Evolutionary conservation across 345 rosid species (phyloP).

Genomic region (Excoecaria cochinchinensis): DNA sequence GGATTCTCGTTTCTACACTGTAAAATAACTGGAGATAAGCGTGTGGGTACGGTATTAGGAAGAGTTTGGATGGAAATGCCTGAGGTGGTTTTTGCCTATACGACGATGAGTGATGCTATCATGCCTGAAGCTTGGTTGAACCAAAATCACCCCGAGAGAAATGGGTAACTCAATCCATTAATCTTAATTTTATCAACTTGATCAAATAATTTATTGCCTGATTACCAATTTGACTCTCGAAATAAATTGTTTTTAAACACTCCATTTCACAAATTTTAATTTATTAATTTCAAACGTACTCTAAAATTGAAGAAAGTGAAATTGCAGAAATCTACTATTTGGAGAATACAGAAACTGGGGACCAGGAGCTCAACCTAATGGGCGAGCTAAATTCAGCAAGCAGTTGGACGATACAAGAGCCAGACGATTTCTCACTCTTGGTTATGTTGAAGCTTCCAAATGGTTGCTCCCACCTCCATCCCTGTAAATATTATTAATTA

Average conservation of each 20-base stretch:
- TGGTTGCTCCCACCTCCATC: slow-evolving; percentile 21
- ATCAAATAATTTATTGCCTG: neutral
- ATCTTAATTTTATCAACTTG: neutral
- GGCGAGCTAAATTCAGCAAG: slow-evolving; percentile 39
- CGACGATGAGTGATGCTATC: slow-evolving; percentile 39
- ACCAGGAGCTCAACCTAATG: slow-evolving; percentile 28
- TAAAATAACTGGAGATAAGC: neutral
- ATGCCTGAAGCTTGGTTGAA: slow-evolving; percentile 50
- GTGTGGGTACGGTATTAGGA: slow-evolving; percentile 42
- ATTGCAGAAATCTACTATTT: slow-evolving; percentile 40
- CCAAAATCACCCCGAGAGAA: slow-evolving; percentile 31
- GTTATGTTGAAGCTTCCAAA: slow-evolving; percentile 44
- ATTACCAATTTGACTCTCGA: neutral
- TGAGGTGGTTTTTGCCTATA: slow-evolving; percentile 46
- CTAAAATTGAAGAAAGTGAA: too few relatives aligned
- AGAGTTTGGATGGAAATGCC: slow-evolving; percentile 63
- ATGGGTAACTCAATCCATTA: slow-evolving; percentile 16
- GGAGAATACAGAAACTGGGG: slow-evolving; percentile 61
- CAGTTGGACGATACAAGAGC: slow-evolving; percentile 33
- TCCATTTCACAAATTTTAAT: too few relatives aligned
- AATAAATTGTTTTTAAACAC: too few relatives aligned
- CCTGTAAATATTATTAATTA: too few relatives aligned
- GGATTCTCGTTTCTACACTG: slow-evolving; percentile 1
- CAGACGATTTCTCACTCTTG: slow-evolving; percentile 38
- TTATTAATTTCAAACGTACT: too few relatives aligned